Conservation (phyloP, 192 early-diverging fungal genomes). For the Coemansia sp. region DNA sequence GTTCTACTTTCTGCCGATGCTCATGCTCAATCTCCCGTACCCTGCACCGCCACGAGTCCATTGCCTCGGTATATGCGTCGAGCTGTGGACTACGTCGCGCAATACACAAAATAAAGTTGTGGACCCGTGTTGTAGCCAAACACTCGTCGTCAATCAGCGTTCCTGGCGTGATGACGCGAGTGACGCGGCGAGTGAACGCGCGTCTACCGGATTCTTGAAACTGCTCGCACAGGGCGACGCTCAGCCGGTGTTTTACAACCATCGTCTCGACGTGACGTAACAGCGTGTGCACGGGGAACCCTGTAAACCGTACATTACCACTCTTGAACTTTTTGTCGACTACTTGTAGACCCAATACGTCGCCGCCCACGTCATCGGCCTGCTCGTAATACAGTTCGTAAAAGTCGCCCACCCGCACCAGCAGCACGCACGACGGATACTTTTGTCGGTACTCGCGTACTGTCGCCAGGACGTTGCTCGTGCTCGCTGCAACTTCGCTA, state of each 20-base stretch:
- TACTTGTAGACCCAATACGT: slow-evolving; percentile 68
- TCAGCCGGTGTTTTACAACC: slow-evolving; percentile 58
- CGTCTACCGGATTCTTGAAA: slow-evolving; percentile 50
- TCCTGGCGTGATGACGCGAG: slow-evolving; percentile 81
- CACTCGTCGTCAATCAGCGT: slow-evolving; percentile 78
- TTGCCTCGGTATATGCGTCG: slow-evolving; percentile 4
- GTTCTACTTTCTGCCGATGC: slow-evolving; percentile 1
- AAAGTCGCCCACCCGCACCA: slow-evolving; percentile 77
- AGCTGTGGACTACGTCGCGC: background rate
- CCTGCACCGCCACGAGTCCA: slow-evolving; percentile 8
- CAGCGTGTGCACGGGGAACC: slow-evolving; percentile 66
- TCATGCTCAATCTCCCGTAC: background rate
- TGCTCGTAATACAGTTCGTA: slow-evolving; percentile 80
- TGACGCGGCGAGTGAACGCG: slow-evolving; percentile 66
- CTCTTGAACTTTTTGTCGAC: slow-evolving; percentile 63
- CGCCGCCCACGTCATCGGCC: slow-evolving; percentile 61
- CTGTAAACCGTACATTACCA: slow-evolving; percentile 64
- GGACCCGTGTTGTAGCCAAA: slow-evolving; percentile 59
- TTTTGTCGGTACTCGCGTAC: slow-evolving; percentile 58
- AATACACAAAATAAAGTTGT: slow-evolving; percentile 77
- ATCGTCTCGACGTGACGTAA: slow-evolving; percentile 67
- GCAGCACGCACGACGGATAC: slow-evolving; percentile 67
- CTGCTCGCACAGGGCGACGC: slow-evolving; percentile 75
- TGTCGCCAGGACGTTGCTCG: slow-evolving; percentile 41
- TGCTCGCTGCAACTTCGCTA: background rate